Evolutionary conservation across 2,329 filamentous ascomycete genomes (phyloP).

Genomic region (Pseudogymnoascus sp.): DNA sequence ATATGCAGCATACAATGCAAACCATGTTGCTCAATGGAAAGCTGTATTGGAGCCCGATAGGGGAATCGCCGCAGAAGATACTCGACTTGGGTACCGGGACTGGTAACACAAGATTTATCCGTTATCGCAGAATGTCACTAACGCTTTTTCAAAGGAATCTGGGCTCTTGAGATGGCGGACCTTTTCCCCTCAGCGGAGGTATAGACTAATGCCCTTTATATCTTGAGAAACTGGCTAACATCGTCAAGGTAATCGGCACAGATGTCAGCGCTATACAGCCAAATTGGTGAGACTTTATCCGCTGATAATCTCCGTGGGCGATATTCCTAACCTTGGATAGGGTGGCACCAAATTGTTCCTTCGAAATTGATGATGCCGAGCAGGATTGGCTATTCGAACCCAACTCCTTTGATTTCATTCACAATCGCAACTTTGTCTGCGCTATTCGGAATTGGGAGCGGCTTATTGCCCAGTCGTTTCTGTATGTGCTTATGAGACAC

Average conservation of each 20-base stretch:
- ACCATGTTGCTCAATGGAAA: background rate
- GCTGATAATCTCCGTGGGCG: background rate
- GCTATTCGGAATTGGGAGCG: background rate
- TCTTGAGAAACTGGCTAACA: background rate
- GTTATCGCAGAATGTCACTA: background rate
- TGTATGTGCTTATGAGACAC: background rate
- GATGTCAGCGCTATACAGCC: constrained; percentile 1
- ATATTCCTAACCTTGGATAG: background rate
- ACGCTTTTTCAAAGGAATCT: background rate
- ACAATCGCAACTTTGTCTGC: constrained; percentile 1
- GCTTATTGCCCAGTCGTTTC: background rate
- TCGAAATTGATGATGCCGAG: constrained; percentile 20
- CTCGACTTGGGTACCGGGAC: constrained; percentile 19
- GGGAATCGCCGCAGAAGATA: constrained; percentile 13
- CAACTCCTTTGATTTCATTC: constrained; percentile 18
- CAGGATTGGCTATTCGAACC: constrained; percentile 12
- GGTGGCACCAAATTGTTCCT: constrained; percentile 17
- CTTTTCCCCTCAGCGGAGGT: background rate
- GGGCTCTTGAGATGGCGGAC: background rate
- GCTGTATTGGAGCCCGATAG: background rate
- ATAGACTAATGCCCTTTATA: background rate
- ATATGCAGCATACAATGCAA: background rate
- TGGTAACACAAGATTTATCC: constrained; percentile 8
- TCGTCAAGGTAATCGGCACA: background rate
- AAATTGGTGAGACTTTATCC: background rate